phyloP scores from a whole-genome alignment of 352 stramenopile species.

The Pythium utonaiense region DNA sequence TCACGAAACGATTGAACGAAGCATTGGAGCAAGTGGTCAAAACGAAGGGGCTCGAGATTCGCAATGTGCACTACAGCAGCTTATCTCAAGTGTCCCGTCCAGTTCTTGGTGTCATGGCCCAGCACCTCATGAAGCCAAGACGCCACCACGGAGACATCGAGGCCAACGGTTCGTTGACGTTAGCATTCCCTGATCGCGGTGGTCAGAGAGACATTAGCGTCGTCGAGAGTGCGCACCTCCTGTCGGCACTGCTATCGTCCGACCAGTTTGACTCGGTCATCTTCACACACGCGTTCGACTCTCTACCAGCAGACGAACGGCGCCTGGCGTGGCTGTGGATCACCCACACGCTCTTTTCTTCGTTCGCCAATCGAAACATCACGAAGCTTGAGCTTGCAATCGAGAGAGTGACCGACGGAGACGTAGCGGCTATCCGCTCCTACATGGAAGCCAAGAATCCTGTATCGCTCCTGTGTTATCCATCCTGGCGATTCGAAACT shows the following conservation, averaged over 20 bases:
- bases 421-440: not conserved
- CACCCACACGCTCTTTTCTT: not conserved
- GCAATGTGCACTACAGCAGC: too few relatives aligned
- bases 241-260: too few relatives aligned
- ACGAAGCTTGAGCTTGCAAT: not conserved
- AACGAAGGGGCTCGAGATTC: not conserved
- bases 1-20: conserved; percentile 1
- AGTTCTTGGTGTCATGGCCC: too few relatives aligned
- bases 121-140: too few relatives aligned
- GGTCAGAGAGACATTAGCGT: too few relatives aligned
- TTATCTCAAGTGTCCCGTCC: too few relatives aligned
- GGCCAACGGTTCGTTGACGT: too few relatives aligned
- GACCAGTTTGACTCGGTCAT: not conserved
- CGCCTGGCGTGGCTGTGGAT: not conserved
- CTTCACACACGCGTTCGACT: not conserved
- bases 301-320: not conserved
- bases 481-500: not conserved
- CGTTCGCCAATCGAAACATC: not conserved
- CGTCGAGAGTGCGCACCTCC: too few relatives aligned
- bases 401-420: not conserved
- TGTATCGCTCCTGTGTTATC: not conserved
- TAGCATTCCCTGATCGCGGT: too few relatives aligned
- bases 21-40: not conserved
- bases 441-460: not conserved
- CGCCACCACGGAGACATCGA: too few relatives aligned